Conservation (phyloP, 2,329 filamentous ascomycete species). For the Phaeomoniella chlamydospora region DNA sequence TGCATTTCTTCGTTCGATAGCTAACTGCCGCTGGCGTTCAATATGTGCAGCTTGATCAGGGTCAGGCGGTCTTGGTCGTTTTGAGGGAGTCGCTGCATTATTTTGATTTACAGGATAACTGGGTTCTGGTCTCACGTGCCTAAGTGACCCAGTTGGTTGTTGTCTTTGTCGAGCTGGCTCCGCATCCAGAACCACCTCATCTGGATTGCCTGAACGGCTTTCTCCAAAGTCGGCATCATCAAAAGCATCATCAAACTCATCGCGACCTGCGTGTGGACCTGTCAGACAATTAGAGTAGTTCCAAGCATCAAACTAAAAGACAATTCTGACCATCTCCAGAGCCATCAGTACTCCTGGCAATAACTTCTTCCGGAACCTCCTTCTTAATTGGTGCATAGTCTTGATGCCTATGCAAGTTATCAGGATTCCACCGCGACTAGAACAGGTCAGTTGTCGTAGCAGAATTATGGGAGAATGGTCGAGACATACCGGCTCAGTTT, state of each 20-base stretch:
- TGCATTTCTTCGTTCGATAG: constrained; percentile 6
- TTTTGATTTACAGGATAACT: constrained; percentile 6
- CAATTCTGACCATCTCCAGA: constrained; percentile 13
- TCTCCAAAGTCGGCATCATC: constrained; percentile 66
- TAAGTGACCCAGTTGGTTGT: not conserved
- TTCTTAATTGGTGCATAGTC: constrained; percentile 53
- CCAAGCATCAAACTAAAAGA: constrained; percentile 16
- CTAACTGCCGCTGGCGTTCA: not conserved
- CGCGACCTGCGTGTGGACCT: constrained; percentile 4
- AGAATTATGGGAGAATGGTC: too few relatives aligned
- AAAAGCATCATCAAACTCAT: constrained; percentile 40
- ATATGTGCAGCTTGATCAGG: not conserved
- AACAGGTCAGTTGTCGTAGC: constrained; percentile 9
- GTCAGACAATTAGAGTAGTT: not conserved
- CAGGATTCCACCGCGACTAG: constrained; percentile 57
- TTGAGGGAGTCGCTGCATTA: constrained; percentile 21
- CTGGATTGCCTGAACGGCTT: constrained; percentile 54
- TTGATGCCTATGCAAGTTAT: constrained; percentile 66
- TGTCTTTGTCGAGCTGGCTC: not conserved
- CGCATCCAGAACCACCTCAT: constrained; percentile 49
- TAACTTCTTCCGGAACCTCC: constrained; percentile 25
- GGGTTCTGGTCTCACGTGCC: not conserved
- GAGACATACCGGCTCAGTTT: constrained; percentile 46
- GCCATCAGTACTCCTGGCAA: constrained; percentile 5
- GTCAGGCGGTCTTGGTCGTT: constrained; percentile 18